Conservation (phyloP, 2,329 filamentous ascomycete species). For the Penicillium janthinellum region DNA sequence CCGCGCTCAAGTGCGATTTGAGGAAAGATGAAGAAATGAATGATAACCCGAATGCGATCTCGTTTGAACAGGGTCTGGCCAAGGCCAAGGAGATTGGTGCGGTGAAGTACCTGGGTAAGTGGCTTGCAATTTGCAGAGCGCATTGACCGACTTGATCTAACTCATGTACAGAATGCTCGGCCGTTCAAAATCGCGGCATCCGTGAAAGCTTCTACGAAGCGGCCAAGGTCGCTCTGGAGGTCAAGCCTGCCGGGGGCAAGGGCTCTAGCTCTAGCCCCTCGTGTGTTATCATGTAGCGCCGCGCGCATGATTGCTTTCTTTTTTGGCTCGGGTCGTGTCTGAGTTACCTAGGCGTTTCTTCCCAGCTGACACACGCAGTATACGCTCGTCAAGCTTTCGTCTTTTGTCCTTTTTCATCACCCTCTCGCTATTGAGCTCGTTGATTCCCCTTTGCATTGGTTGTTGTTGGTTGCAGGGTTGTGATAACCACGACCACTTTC, state of each 20-base stretch:
- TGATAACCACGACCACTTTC: conserved; percentile 11
- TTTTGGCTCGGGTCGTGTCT: neutral
- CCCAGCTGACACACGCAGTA: neutral
- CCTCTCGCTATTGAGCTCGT: conserved; percentile 9
- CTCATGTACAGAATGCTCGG: conserved; percentile 75
- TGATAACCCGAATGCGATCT: conserved; percentile 67
- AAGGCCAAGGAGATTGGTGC: conserved; percentile 91
- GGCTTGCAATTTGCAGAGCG: neutral
- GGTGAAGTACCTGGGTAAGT: conserved; percentile 78
- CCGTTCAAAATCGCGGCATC: conserved; percentile 96
- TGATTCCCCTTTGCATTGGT: conserved; percentile 27
- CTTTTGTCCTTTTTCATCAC: neutral
- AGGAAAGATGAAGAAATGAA: conserved; percentile 76
- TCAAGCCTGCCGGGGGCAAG: conserved; percentile 44
- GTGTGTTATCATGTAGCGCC: conserved; percentile 40
- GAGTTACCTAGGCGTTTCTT: neutral
- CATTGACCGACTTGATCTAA: neutral
- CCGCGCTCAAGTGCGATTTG: conserved; percentile 95
- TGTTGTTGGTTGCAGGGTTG: conserved; percentile 13
- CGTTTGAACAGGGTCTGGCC: conserved; percentile 87
- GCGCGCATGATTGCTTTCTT: neutral
- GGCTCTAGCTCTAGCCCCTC: conserved; percentile 27
- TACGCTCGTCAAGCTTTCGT: neutral
- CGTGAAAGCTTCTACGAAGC: conserved; percentile 99
- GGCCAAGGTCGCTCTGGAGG: conserved; percentile 79